Base-by-base conservation (phyloP, 2,329 filamentous ascomycete genomes). In the Nemania serpens region DNA sequence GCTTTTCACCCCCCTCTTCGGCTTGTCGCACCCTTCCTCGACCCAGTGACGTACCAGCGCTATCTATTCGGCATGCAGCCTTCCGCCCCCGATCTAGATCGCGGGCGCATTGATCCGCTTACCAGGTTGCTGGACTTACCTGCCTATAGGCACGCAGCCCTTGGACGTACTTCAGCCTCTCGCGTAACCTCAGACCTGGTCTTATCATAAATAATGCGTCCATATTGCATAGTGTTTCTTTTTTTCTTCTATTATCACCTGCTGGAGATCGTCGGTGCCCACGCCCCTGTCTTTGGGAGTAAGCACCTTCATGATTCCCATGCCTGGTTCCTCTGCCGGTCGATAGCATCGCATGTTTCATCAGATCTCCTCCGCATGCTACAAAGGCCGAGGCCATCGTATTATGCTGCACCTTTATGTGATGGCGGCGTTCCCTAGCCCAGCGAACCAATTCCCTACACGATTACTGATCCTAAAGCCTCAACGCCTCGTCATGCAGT, bases 391-490 rank as follows among this genome's bases (percentile, higher is more conserved):
- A 61, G 46, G 41, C 51, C 56, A 34, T 52, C 58, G 43, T 61
- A 53, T 60, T 41, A 43, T 65, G 61, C 42, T 54, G 51, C 58
- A 48, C 55, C 34, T 46, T 29, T 59, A 43, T 61, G 61, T 46
- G 49, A 57, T 54, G 41, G 41, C 48, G 57, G 57, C 47, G 41
- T 13, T 49, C 61, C 55, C 47, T 48, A 43, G 51, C 13, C 51
- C 58, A 65, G 60, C 63, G 58, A 65, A 65, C 63, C 58, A 64
- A 37, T 17, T 63, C 37, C 15, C 33, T 57, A 65, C 61, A 63
- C 63, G 63, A 61, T 57, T 55, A 52, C 57, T 56, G 54, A 55
- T 58, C 13, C 54, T 43, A 59, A 58, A 59, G 52, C 59, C 59
- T 63, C 53, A 55, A 46, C 43, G 57, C 57, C 63, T 58, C 56